Percentiles rank a stretch among this genome's conserved stretches.
Evolutionary conservation across 352 stramenopile genomes (phyloP).

Genomic region (Phytophthora macrochlamydospora): DNA sequence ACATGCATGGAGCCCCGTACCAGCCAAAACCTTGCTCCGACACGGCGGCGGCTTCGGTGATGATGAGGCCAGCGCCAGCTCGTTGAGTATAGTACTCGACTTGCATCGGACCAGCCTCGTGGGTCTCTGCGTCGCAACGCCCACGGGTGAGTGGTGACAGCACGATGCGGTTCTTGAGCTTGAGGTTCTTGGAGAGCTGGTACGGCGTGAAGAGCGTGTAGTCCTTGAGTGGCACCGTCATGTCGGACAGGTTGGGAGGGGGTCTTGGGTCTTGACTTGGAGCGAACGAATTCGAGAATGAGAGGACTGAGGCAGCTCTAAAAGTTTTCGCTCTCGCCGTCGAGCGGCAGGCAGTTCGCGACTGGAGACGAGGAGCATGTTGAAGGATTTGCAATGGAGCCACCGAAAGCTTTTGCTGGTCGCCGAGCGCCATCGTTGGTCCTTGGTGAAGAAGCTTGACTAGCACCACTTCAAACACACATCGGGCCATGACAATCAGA

Average conservation of each 20-base stretch:
- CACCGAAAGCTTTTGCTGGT: neutral
- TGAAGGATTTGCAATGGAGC: slow-evolving; percentile 25
- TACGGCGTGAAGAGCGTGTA: slow-evolving; percentile 41
- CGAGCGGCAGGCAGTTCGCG: neutral
- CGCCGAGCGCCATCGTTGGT: neutral
- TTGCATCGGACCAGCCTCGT: slow-evolving; percentile 36
- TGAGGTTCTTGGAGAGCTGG: slow-evolving; percentile 28
- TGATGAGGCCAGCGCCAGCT: slow-evolving; percentile 30
- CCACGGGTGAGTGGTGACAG: slow-evolving; percentile 40
- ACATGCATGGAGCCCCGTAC: slow-evolving; percentile 53
- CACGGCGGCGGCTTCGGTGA: slow-evolving; percentile 33
- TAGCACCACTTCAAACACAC: slow-evolving; percentile 17
- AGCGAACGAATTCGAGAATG: slow-evolving; percentile 20
- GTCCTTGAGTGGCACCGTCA: slow-evolving; percentile 28
- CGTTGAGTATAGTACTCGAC: slow-evolving; percentile 48
- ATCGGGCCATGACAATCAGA: slow-evolving; percentile 12
- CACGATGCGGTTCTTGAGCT: slow-evolving; percentile 52
- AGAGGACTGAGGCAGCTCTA: neutral
- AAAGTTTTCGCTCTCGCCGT: neutral
- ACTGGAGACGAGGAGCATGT: slow-evolving; percentile 15
- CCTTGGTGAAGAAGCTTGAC: no score
- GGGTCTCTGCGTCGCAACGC: slow-evolving; percentile 26
- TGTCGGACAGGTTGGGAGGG: slow-evolving; percentile 1
- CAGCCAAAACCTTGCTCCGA: slow-evolving; percentile 45
- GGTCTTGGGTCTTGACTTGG: neutral